Conservation (phyloP, 73 alveolate genomes). For the Paramecium tetraurelia region DNA sequence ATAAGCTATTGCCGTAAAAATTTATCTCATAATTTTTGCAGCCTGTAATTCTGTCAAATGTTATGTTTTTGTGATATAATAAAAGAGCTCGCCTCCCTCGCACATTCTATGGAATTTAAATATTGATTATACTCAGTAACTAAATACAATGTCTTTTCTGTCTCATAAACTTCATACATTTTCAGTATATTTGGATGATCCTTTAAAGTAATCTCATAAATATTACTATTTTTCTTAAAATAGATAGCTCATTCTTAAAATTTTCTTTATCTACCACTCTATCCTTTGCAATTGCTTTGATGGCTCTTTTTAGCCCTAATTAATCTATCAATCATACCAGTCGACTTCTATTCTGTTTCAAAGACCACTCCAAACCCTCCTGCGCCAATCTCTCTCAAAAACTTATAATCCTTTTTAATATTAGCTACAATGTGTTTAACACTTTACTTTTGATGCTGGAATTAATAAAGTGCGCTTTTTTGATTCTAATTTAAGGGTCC, state of each 20-base stretch:
- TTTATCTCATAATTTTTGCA: slow-evolving; percentile 64
- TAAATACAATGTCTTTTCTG: slow-evolving; percentile 61
- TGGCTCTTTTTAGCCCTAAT: slow-evolving; percentile 54
- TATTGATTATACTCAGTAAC: slow-evolving; percentile 62
- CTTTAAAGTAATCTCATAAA: background rate
- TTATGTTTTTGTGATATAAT: slow-evolving; percentile 54
- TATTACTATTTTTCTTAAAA: slow-evolving; percentile 65
- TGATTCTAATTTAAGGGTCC: background rate
- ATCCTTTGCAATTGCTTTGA: slow-evolving; percentile 73
- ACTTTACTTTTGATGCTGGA: slow-evolving; percentile 25
- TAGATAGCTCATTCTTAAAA: slow-evolving; percentile 74
- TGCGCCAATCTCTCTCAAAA: slow-evolving; percentile 70
- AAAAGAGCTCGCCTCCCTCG: slow-evolving; percentile 76
- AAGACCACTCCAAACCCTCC: slow-evolving; percentile 82
- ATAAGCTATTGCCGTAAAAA: slow-evolving; percentile 64
- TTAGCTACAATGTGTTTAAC: slow-evolving; percentile 20
- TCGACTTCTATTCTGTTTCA: background rate
- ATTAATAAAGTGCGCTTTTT: slow-evolving; percentile 25
- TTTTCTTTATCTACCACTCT: slow-evolving; percentile 67
- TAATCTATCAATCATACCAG: background rate
- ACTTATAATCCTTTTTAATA: slow-evolving; percentile 69
- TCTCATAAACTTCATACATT: slow-evolving; percentile 71
- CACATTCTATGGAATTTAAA: slow-evolving; percentile 38
- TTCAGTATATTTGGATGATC: slow-evolving; percentile 84
- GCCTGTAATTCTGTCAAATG: slow-evolving; percentile 82